Conservation (phyloP, 768 basidiomycete genomes). For the Hygrophoropsis aurantiaca region DNA sequence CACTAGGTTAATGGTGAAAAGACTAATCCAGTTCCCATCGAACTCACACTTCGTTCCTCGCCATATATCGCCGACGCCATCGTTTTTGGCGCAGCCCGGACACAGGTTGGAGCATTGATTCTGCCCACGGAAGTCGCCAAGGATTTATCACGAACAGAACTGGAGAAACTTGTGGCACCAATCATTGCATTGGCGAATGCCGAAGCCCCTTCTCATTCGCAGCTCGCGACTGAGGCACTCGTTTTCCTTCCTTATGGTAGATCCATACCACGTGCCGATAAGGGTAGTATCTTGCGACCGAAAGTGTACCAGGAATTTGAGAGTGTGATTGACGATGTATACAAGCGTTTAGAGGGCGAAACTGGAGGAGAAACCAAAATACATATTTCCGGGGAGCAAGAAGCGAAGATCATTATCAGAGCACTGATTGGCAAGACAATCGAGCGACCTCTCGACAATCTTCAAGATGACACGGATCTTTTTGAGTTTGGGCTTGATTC, state of each 20-base stretch:
- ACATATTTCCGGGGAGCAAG: constrained; percentile 4
- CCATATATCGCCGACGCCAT: constrained; percentile 50
- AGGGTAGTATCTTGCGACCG: constrained; percentile 49
- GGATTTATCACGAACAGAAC: constrained; percentile 23
- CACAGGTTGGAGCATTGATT: constrained; percentile 51
- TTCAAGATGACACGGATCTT: constrained; percentile 37
- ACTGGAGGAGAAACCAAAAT: constrained; percentile 22
- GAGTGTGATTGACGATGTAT: constrained; percentile 39
- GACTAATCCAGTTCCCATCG: constrained; percentile 56
- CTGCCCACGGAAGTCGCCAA: constrained; percentile 44
- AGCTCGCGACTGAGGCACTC: constrained; percentile 49
- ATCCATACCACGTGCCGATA: constrained; percentile 50
- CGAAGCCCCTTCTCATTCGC: constrained; percentile 52
- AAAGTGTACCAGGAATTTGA: constrained; percentile 53
- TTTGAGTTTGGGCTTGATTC: constrained; percentile 55
- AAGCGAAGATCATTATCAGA: constrained; percentile 12
- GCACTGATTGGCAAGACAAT: constrained; percentile 20
- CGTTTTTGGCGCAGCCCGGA: constrained; percentile 49
- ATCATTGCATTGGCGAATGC: constrained; percentile 51
- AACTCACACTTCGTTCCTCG: constrained; percentile 47
- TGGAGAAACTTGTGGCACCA: constrained; percentile 36
- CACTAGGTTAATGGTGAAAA: constrained; percentile 48
- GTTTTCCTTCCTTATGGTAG: constrained; percentile 48
- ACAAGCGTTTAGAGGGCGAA: constrained; percentile 44
- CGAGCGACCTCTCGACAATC: constrained; percentile 11